Evolutionary conservation across 768 basidiomycete species (phyloP), one percentile per base, ranked within the genome.

Genomic region (Trametes maxima): DNA sequence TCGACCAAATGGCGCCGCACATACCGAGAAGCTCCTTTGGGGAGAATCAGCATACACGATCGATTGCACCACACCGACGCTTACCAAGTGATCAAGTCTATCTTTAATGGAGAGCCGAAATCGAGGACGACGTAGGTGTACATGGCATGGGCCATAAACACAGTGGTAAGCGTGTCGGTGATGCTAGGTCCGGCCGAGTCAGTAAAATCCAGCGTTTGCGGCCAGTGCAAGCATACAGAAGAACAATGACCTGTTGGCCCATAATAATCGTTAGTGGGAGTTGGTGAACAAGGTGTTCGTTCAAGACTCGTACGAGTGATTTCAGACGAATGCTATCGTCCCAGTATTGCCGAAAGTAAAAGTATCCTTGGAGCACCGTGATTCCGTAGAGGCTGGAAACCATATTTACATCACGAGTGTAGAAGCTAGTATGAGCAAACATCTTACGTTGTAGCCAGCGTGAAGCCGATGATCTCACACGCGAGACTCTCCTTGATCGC

Each of bases 51-150:
- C 28, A 8, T 42, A 52, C 44, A n/a, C 22, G 12, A 5, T 22
- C 3, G 7, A 11, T 5, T 17, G 6, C 13, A 24, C 11, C 6
- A 11, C 21, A 11, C 5, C 4, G 14, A 2, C 22, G 33, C 53
- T 44, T 11, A 54, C 53, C 53, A 54, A 2, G 24, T 28, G 10
- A 54, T 43, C 0, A 28, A 16, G 17, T 16, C 24, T 14, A 33
- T 25, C 35, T 54, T 44, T 0, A 19, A 13, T 2, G 53, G 53
- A 13, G 25, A 28, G 5, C 24, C 53, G 28, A 54, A 54, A 40
- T 54, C 53, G 53, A 22, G 17, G 12, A 54, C 53, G 21, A 28
- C 21, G 24, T 54, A 54, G 12, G 42, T 54, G 25, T 54, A 54
- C 40, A 44, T 5, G 5, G 53, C 40, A 4, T 54, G 53, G 17